Evolutionary conservation across 1,284 basidiomycete genomes (phyloP).

Genomic region (Rhodotorula sp.): DNA sequence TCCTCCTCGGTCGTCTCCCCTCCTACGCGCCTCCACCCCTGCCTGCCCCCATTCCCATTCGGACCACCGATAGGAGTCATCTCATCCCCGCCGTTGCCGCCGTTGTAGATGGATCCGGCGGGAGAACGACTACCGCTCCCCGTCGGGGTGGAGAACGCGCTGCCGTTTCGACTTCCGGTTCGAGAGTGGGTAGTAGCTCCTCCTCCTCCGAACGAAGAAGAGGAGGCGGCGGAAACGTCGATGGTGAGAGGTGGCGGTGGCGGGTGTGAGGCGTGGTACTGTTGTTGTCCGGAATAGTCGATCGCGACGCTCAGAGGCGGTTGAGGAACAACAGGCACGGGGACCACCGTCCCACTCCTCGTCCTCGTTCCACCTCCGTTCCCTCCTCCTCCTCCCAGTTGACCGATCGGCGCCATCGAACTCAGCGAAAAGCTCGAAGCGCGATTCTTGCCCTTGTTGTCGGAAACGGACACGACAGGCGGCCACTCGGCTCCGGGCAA

Average conservation of each 20-base stretch:
- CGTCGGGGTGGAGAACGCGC: neutral
- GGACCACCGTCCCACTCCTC: slow-evolving; percentile 1
- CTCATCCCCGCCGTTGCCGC: neutral
- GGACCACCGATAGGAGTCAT: neutral
- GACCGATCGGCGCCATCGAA: slow-evolving; percentile 4
- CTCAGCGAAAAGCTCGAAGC: neutral
- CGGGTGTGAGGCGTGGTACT: neutral
- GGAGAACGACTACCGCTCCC: neutral
- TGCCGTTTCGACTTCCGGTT: too few relatives aligned
- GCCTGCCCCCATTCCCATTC: neutral
- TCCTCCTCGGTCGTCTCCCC: slow-evolving; percentile 22
- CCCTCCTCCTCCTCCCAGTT: neutral
- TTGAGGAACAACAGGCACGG: neutral
- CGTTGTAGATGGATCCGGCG: neutral
- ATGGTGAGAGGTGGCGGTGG: neutral
- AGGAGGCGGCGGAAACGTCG: neutral
- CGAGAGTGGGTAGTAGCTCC: too few relatives aligned
- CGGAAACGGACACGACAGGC: slow-evolving; percentile 1
- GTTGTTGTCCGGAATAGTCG: neutral
- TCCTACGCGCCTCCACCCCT: slow-evolving; percentile 30
- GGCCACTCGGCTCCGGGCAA: slow-evolving; percentile 15
- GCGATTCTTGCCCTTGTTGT: slow-evolving; percentile 18
- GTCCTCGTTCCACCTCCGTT: neutral
- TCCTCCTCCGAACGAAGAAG: too few relatives aligned
- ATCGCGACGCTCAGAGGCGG: slow-evolving; percentile 4